Evolutionary conservation across 495 filamentous ascomycete genomes (phyloP).

Genomic region (Glarea lozoyensis): DNA sequence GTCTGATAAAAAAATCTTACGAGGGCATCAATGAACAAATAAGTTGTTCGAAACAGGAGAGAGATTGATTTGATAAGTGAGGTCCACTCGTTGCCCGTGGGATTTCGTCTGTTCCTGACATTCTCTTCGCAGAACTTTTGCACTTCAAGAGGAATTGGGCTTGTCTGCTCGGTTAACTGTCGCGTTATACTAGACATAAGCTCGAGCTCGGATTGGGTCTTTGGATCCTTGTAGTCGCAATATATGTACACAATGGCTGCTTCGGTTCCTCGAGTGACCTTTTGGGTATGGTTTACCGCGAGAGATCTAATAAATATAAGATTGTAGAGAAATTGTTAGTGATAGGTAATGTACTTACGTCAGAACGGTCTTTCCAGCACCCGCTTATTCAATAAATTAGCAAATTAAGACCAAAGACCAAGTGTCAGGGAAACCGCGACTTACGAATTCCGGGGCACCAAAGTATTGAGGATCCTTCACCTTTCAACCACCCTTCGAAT

Average conservation of each 20-base stretch:
- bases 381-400: not conserved
- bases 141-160: slow-evolving; percentile 16
- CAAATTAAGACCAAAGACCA: not conserved
- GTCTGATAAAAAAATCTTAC: not conserved
- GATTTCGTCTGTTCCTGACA: slow-evolving; percentile 10
- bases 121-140: slow-evolving; percentile 20
- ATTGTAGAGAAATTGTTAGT: not conserved
- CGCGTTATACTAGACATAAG: slow-evolving; percentile 2
- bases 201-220: slow-evolving; percentile 2
- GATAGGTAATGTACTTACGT: not conserved
- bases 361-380: slow-evolving; percentile 1
- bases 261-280: not conserved
- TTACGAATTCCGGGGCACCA: slow-evolving; percentile 3
- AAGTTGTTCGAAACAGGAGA: slow-evolving; percentile 13
- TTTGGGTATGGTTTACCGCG: slow-evolving; percentile 4
- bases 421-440: not conserved
- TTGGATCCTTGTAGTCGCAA: slow-evolving; percentile 2
- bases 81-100: slow-evolving; percentile 19
- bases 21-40: slow-evolving; percentile 11
- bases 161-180: slow-evolving; percentile 10
- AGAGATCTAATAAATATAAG: not conserved
- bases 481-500: not conserved
- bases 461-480: not conserved
- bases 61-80: slow-evolving; percentile 17
- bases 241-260: slow-evolving; percentile 6